Percentiles rank a stretch among this genome's conserved stretches.
phyloP scores from a whole-genome alignment of 257 asterid genomes.

The Agastache rugosa region DNA sequence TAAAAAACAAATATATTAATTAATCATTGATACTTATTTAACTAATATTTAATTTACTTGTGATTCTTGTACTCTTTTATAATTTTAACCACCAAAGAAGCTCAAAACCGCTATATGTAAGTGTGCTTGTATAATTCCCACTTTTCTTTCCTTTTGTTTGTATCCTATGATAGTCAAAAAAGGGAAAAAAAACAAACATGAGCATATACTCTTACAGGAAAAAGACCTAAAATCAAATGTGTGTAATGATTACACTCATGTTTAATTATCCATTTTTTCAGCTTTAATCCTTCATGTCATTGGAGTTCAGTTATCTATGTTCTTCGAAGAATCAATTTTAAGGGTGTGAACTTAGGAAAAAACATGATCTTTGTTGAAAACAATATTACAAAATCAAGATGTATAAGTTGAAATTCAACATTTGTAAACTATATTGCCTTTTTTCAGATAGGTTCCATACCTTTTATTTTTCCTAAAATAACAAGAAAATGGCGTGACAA shows the following conservation, averaged over 20 bases:
- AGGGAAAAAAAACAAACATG: conserved; percentile 32
- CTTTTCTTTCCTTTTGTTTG: conserved; percentile 24
- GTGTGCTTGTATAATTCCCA: not conserved
- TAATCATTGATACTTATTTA: no score
- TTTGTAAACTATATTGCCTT: conserved; percentile 34
- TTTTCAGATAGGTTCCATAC: conserved; percentile 26
- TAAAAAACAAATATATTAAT: no score
- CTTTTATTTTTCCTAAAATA: not conserved
- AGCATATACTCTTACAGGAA: conserved; percentile 47
- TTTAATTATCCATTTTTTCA: conserved; percentile 7
- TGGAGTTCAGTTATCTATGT: conserved; percentile 14
- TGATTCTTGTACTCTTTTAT: no score
- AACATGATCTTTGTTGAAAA: conserved; percentile 5
- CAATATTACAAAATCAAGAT: conserved; percentile 10
- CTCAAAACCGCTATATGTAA: not conserved
- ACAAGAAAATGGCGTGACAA: conserved; percentile 3
- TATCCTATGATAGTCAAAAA: conserved; percentile 54
- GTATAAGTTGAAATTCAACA: conserved; percentile 42
- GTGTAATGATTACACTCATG: conserved; percentile 49
- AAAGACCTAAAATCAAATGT: conserved; percentile 40
- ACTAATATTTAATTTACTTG: not conserved
- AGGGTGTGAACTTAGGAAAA: conserved; percentile 48
- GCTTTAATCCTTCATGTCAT: conserved; percentile 26
- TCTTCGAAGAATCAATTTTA: not conserved
- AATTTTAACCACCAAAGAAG: no score